phyloP scores from a whole-genome alignment of 148 eudicot species.

The Pharnaceum exiguum region DNA sequence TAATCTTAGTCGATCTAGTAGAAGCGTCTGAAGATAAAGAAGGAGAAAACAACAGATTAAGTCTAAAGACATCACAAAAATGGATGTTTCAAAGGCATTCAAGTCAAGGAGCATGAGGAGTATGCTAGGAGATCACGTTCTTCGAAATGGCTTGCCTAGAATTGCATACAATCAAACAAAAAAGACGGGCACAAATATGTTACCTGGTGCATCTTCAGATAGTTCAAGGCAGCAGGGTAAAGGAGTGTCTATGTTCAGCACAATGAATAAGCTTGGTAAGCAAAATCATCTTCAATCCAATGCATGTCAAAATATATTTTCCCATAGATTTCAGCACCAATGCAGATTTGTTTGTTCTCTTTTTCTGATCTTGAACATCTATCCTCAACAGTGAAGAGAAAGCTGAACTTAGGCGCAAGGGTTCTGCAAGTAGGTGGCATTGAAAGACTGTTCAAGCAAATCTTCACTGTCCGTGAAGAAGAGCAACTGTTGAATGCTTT shows the following conservation, averaged over 20 bases:
- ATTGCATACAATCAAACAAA: conserved; percentile 8
- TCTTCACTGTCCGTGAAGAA: conserved; percentile 19
- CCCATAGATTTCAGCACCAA: no score
- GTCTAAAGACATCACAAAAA: neutral
- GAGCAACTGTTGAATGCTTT: conserved; percentile 14
- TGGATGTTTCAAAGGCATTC: conserved; percentile 19
- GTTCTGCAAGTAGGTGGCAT: conserved; percentile 6
- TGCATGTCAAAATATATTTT: no score
- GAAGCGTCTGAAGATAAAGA: no score
- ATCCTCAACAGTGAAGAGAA: conserved; percentile 13
- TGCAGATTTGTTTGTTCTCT: no score
- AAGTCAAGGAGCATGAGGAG: conserved; percentile 16
- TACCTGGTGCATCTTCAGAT: conserved; percentile 13
- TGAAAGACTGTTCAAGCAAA: conserved; percentile 15
- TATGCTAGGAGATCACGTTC: conserved; percentile 20
- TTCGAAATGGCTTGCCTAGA: conserved; percentile 16
- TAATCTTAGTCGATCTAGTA: no score
- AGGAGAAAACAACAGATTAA: no score
- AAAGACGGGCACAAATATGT: conserved; percentile 4
- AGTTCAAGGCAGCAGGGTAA: conserved; percentile 7
- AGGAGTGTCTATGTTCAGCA: conserved; percentile 12
- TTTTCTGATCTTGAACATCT: no score
- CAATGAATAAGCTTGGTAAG: conserved; percentile 28
- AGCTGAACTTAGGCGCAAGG: conserved; percentile 10
- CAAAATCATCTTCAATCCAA: no score